Evolutionary conservation across 345 rosid genomes (phyloP).

Genomic region (Rhizophora apiculata): DNA sequence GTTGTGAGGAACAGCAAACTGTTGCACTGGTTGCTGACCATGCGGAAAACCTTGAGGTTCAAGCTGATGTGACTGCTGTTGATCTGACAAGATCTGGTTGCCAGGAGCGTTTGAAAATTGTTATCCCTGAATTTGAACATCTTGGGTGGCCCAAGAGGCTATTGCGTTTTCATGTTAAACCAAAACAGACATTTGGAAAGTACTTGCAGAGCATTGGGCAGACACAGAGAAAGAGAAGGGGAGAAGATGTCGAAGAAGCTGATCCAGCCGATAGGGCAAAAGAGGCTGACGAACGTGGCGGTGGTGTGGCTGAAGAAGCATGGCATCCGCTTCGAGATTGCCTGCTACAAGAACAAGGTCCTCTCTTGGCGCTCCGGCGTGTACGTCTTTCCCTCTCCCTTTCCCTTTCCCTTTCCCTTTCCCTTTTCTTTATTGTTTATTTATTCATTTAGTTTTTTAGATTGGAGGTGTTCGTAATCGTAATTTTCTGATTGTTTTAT

Average conservation of each 20-base stretch:
- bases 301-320: conserved; percentile 85
- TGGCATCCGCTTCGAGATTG: conserved; percentile 92
- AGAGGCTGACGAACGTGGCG: conserved; percentile 94
- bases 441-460: background rate
- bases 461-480: too few species aligned
- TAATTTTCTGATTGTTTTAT: background rate
- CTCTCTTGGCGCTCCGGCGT: conserved; percentile 98
- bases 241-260: conserved; percentile 65
- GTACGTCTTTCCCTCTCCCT: conserved; percentile 37
- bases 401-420: too few species aligned
- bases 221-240: background rate
- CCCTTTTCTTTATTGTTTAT: background rate
- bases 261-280: conserved; percentile 87
- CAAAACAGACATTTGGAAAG: background rate
- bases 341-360: conserved; percentile 98
- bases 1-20: conserved; percentile 46
- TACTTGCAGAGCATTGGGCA: background rate
- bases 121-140: conserved; percentile 74
- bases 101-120: conserved; percentile 60
- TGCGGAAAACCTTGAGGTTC: conserved; percentile 74
- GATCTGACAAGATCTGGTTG: conserved; percentile 65
- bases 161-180: too few species aligned
- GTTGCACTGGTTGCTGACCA: conserved; percentile 68
- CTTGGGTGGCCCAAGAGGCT: background rate
- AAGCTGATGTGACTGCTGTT: conserved; percentile 59